Conservation (phyloP, 2,329 filamentous ascomycete species). For the Pseudocercospora fijiensis region DNA sequence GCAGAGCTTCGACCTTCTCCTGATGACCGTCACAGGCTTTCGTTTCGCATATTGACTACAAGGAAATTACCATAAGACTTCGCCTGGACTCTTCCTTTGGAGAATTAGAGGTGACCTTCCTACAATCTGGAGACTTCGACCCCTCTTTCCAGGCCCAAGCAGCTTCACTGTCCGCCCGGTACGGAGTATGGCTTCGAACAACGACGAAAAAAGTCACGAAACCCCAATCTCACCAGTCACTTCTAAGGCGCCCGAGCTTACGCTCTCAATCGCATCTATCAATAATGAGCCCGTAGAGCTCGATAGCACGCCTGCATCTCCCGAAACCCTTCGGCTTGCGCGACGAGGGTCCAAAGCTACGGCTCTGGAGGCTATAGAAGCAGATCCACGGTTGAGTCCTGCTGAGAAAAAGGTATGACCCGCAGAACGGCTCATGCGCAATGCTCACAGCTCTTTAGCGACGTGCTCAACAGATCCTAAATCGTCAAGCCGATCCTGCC, state of each 20-base stretch:
- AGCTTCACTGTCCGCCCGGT: background rate
- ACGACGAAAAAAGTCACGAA: slow-evolving; percentile 13
- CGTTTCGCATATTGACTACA: background rate
- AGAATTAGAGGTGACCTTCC: background rate
- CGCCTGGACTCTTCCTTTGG: background rate
- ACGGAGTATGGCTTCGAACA: slow-evolving; percentile 24
- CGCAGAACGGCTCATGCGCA: background rate
- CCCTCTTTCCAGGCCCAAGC: background rate
- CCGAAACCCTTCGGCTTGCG: slow-evolving; percentile 19
- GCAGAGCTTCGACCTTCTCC: background rate
- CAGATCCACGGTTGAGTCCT: slow-evolving; percentile 18
- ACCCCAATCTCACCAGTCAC: slow-evolving; percentile 33
- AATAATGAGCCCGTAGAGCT: slow-evolving; percentile 48
- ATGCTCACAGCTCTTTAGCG: background rate
- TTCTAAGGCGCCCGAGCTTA: slow-evolving; percentile 36
- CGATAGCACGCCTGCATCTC: slow-evolving; percentile 40
- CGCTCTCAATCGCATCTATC: slow-evolving; percentile 42
- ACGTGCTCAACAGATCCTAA: slow-evolving; percentile 39
- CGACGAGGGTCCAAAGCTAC: slow-evolving; percentile 24
- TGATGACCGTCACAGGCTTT: background rate
- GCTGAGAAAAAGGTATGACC: slow-evolving; percentile 30
- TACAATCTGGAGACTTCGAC: background rate
- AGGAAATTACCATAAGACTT: background rate
- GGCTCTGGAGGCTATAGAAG: slow-evolving; percentile 21
- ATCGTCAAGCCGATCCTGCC: slow-evolving; percentile 44